Evolutionary conservation across 2,329 filamentous ascomycete species (phyloP).

Genomic region (Fusarium coicis): DNA sequence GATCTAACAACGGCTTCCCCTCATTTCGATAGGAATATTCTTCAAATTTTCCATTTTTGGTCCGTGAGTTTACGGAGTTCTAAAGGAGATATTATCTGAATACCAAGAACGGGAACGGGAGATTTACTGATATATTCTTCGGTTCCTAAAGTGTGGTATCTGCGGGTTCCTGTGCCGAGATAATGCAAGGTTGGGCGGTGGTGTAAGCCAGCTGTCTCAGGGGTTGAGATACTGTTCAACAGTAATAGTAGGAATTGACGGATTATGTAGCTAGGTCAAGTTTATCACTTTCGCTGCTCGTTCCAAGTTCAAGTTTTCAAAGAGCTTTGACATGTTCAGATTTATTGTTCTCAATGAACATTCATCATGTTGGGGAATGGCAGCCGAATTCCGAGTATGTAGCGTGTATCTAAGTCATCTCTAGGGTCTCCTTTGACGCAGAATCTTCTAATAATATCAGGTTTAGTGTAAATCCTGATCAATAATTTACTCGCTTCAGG

Average conservation of each 20-base stretch:
- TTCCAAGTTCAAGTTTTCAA: not conserved
- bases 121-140: not conserved
- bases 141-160: not conserved
- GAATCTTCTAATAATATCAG: not conserved
- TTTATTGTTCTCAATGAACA: not conserved
- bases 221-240: not conserved
- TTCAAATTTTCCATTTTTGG: not conserved
- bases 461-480: not conserved
- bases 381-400: not conserved
- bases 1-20: not conserved
- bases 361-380: not conserved
- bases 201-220: slow-evolving; percentile 10
- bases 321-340: not conserved
- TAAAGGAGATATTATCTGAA: not conserved
- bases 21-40: not conserved
- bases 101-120: not conserved
- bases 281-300: not conserved
- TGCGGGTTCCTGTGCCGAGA: slow-evolving; percentile 15
- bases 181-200: not conserved
- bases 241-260: not conserved
- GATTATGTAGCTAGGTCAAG: not conserved
- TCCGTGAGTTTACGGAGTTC: not conserved
- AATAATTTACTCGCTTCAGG: not conserved
- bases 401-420: not conserved
- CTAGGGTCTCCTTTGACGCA: not conserved